Evolutionary conservation across 169 alveolate species (phyloP).

Genomic region (Eimeria sp.): DNA sequence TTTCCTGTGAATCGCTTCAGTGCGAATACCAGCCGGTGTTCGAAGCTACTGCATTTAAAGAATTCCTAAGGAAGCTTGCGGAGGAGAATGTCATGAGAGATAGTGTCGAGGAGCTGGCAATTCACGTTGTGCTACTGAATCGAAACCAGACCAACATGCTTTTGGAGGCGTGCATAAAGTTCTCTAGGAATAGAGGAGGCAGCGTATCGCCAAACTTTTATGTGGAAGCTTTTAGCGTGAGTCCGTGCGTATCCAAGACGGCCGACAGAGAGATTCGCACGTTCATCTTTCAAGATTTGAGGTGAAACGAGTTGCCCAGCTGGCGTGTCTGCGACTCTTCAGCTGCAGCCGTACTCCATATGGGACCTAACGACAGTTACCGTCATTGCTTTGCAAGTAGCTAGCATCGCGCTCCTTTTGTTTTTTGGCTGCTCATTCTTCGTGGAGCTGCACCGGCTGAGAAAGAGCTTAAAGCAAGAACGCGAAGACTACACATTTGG

Average conservation of each 20-base stretch:
- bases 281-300: not conserved
- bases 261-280: not conserved
- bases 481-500: slow-evolving; percentile 36
- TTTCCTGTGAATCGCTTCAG: slow-evolving; percentile 22
- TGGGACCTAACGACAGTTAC: slow-evolving; percentile 31
- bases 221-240: slow-evolving; percentile 24
- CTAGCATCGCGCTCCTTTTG: slow-evolving; percentile 27
- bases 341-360: slow-evolving; percentile 49
- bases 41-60: slow-evolving; percentile 18
- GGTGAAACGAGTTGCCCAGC: not conserved
- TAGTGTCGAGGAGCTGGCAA: slow-evolving; percentile 1
- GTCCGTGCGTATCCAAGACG: not conserved
- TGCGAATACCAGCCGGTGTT: slow-evolving; percentile 56
- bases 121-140: slow-evolving; percentile 20
- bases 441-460: slow-evolving; percentile 13
- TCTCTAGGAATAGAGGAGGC: slow-evolving; percentile 32
- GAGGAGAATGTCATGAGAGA: slow-evolving; percentile 33
- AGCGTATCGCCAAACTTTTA: slow-evolving; percentile 2
- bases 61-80: slow-evolving; percentile 1
- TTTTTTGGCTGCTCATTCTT: slow-evolving; percentile 42
- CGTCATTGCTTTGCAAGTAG: slow-evolving; percentile 40
- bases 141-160: not conserved
- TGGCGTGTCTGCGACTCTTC: slow-evolving; percentile 22
- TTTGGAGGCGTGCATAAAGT: slow-evolving; percentile 15
- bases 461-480: slow-evolving; percentile 15